These are phyloP conservation scores for Colletotrichum melonis DNA, from an alignment of 2,329 filamentous ascomycete genomes.

Conservation along the genomic window DNA sequence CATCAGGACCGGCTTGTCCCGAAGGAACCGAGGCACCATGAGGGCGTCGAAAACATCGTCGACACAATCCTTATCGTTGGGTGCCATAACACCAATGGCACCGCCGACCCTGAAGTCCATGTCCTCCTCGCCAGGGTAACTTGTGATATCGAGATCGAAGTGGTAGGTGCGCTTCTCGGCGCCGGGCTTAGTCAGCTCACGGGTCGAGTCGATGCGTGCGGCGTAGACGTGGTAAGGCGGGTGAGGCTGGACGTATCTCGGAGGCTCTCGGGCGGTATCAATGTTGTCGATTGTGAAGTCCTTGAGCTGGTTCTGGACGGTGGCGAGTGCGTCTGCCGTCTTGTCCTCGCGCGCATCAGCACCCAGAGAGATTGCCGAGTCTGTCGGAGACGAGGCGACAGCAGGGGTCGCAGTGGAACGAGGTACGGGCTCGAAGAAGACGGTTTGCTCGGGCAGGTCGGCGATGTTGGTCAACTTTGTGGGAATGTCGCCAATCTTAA, in stretches of 20 bases:
- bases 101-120: conserved; percentile 97
- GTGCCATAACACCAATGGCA: conserved; percentile 92
- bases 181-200: conserved; percentile 87
- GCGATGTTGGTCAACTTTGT: conserved; percentile 77
- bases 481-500: conserved; percentile 81
- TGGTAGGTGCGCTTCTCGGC: conserved; percentile 98
- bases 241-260: conserved; percentile 92
- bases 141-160: conserved; percentile 95
- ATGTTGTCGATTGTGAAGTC: conserved; percentile 54
- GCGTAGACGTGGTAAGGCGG: conserved; percentile 92
- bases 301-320: conserved; percentile 37
- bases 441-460: conserved; percentile 79
- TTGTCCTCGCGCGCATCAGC: conserved; percentile 50
- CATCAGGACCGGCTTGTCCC: conserved; percentile 85
- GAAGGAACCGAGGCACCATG: conserved; percentile 81
- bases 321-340: conserved; percentile 42
- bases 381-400: conserved; percentile 55
- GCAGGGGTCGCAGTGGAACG: conserved; percentile 45
- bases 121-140: conserved; percentile 86
- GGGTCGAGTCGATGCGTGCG: conserved; percentile 85
- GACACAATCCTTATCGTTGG: conserved; percentile 81
- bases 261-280: conserved; percentile 77
- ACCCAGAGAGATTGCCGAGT: conserved; percentile 60
- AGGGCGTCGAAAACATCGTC: conserved; percentile 87
- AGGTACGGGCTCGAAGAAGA: conserved; percentile 74